Evolutionary conservation across 331 rosid genomes (phyloP), one percentile per base, ranked within the genome.

Genomic region (Spiraea crenata): DNA sequence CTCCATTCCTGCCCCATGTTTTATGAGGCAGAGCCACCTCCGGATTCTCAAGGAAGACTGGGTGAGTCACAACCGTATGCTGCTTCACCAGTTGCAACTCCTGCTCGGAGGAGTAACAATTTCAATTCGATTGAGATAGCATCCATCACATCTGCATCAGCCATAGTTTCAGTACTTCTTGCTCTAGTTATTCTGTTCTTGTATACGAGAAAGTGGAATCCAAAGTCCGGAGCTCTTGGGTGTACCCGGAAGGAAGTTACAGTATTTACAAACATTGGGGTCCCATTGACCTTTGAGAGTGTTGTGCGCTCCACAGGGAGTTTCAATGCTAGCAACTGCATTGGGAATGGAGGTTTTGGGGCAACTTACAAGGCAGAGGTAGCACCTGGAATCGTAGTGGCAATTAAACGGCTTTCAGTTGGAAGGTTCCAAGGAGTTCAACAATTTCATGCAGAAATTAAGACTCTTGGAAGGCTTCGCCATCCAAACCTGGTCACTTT

Each of bases 321-420:
- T 71, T 92, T 90, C 81, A 92, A 85, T 81, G 82, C 93, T 0
- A 77, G 93, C 79, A 92, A 92, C 84, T 92, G 96, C 47, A 92
- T 92, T n/a, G 98, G 98, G 47, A 92, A 70, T 86, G 98, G 98
- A 74, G 98, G 98, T 51, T 92, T 92, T 76, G 98, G 98, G 15
- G 89, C 96, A 51, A 92, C 96, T 15, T 92, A 92, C 48, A 92
- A 88, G 77, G 98, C 98, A 57, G 98, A 92, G 86, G 76, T 92
- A 63, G 41, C 92, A 1, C 81, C 89, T 31, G 89, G 87, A 50
- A 64, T 67, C 25, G 61, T 88, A 15, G 91, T 92, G 63, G 98
- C 98, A 2, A 84, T 92, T 50, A 92, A 92, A 78, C 93, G 98
- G 49, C 89, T 92, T 9, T 80, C 98, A 4, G 95, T 92, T 49